Base-by-base conservation (phyloP, 257 asterid genomes). In the Petunia secreta region DNA sequence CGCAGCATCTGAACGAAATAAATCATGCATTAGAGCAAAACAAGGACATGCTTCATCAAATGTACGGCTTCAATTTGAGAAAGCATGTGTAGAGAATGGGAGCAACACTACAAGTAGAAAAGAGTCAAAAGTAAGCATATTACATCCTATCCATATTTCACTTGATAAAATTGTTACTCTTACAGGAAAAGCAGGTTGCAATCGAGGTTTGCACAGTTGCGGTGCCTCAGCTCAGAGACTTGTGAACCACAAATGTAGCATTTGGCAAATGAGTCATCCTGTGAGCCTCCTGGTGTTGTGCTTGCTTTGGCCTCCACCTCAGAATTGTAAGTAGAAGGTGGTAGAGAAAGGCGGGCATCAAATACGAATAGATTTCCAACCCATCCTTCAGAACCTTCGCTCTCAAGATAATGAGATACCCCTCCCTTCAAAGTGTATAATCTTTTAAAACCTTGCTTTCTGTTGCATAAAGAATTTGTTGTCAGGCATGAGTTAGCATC, bases 181-280 rank as follows among this genome's bases (percentile, higher is more conserved):
- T 88, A 95, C 98, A 95, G 89, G 89, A 91, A 95, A 86, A 95
- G 99, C 40, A 91, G 90, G 91, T 95, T 95, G 91, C 99, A 95
- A 68, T 95, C 98, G 4, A 95, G 90, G 86, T 93, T 95, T 79
- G 98, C 99, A 79, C 99, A 95, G 77, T 93, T 95, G 53, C 98
- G 97, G 75, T 95, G 98, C 87, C 93, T 95, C 87, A 93, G 63
- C 84, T 91, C 95, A 8, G 91, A 88, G 39, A 95, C 89, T 79
- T 85, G 87, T 13, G 93, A 90, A 75, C 84, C 84, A 83, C 99
- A 95, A 79, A 86, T 79, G 87, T 86, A 89, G 86, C 99, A 95
- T 75, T 81, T 92, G 53, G 95, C 97, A 81, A 93, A 93, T 38
- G 95, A 83, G 80, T 34, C 60, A 63, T 74, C 77, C 36, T 81